Percentiles rank a stretch among this genome's conserved stretches.
These are phyloP conservation scores for Nakazawaea populi DNA, from an alignment of 805 yeast species.

Conservation along the genomic window DNA sequence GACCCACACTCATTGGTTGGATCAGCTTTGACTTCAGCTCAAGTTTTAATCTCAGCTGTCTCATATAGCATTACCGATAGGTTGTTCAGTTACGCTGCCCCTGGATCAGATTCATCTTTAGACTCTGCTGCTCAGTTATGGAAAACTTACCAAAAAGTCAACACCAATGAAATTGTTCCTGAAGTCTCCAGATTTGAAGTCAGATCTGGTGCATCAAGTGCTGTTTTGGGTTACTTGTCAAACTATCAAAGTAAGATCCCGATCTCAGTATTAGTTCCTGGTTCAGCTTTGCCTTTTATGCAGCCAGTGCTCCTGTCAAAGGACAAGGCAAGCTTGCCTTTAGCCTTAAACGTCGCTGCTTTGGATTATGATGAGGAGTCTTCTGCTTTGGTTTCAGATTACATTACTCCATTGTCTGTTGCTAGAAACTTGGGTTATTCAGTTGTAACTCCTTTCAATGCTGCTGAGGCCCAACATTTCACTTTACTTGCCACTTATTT, in stretches of 20 bases:
- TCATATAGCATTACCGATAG: conserved; percentile 44
- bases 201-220: conserved; percentile 78
- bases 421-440: conserved; percentile 63
- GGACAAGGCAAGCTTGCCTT: conserved; percentile 37
- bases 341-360: conserved; percentile 72
- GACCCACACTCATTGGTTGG: conserved; percentile 49
- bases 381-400: conserved; percentile 56
- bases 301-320: conserved; percentile 45
- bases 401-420: conserved; percentile 50
- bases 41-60: conserved; percentile 47
- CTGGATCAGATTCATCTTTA: conserved; percentile 54
- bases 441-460: conserved; percentile 60
- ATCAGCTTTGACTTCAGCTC: conserved; percentile 47
- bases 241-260: conserved; percentile 11
- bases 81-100: conserved; percentile 66
- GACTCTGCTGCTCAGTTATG: conserved; percentile 58
- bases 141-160: conserved; percentile 45
- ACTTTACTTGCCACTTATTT: conserved; percentile 60
- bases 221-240: conserved; percentile 65
- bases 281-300: conserved; percentile 65
- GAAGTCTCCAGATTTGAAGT: conserved; percentile 57
- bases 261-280: conserved; percentile 50
- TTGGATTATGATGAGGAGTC: conserved; percentile 56
- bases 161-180: conserved; percentile 56
- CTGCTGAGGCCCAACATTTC: conserved; percentile 61